These are phyloP conservation scores for Entrophospora sp. DNA, from an alignment of 192 early-diverging fungal species.

Conservation along the genomic window DNA sequence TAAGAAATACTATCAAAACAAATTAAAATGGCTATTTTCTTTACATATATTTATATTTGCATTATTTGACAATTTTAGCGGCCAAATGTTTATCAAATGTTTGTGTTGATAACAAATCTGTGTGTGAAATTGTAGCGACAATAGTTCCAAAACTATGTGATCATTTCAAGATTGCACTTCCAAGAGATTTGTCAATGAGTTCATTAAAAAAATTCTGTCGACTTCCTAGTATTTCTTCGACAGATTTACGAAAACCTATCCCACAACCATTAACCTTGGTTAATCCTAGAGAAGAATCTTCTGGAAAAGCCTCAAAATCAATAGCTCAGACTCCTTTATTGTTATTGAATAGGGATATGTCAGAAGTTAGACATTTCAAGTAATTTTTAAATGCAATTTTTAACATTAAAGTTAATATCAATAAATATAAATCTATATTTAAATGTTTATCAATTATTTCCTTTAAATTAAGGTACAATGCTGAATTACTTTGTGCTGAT, in stretches of 20 bases:
- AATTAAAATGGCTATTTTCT: too few relatives aligned
- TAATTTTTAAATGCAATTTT: background rate
- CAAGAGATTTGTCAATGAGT: constrained; percentile 8
- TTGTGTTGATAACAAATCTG: constrained; percentile 10
- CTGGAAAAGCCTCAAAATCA: background rate
- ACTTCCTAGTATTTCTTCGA: background rate
- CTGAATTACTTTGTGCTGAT: constrained; percentile 22
- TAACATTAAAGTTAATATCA: background rate
- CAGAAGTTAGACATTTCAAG: constrained; percentile 10
- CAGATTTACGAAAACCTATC: too few relatives aligned
- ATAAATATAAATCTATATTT: background rate
- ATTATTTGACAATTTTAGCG: background rate
- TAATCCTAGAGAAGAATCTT: background rate
- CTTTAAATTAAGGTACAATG: constrained; percentile 12
- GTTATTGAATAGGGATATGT: constrained; percentile 2
- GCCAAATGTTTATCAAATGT: constrained; percentile 7
- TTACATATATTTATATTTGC: too few relatives aligned
- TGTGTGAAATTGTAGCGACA: constrained; percentile 12
- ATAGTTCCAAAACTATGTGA: constrained; percentile 10
- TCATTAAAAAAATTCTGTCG: background rate
- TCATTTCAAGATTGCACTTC: constrained; percentile 7
- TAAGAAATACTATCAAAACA: too few relatives aligned
- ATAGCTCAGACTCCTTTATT: background rate
- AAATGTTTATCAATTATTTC: background rate
- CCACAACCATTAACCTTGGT: too few relatives aligned